Evolutionary conservation across 2,329 filamentous ascomycete genomes (phyloP), one percentile per base, ranked within the genome.

Genomic region (Penicillium brasilianum): DNA sequence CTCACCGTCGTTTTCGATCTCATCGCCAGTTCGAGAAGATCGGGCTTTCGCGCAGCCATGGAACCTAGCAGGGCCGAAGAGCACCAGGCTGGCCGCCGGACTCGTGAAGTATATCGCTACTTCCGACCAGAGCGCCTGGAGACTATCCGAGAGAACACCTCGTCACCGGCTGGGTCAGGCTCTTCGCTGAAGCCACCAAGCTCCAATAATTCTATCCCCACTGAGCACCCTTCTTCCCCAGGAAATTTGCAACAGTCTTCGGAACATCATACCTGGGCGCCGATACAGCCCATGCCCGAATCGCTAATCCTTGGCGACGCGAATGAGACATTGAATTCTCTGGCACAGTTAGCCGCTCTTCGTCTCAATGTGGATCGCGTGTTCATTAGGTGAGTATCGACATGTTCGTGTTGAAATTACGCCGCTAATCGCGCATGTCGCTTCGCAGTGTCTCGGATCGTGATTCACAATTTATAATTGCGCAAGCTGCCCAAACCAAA

Each of bases 21-120:
- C 22, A 44, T 14, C n/a, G 6, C 16, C 25, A 14, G 20, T 20
- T n/a, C 3, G n/a, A 8, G 1, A 9, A 39, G n/a, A 39, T 18
- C 16, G 16, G 37, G n/a, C 6, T 2, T 10, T 25, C 10, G 16
- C 18, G 48, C 48, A 11, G 18, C 32, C 49, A 52, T 52, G n/a
- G 30, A 44, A 16, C n/a, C 55, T 10, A 22, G 20, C n/a, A 32
- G 18, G 37, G 20, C 18, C 5, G 43, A 46, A 13, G 43, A 34
- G 10, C 50, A 52, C 16, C 30, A 54, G 20, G 61, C 51, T 41
- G 65, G 64, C 30, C 58, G 63, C 48, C 64, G 58, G 53, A 41
- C 59, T 30, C 64, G 64, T 30, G 64, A 66, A 36, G 58, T 63
- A 22, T 66, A 65, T 43, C 64, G 63, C 11, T 65, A 66, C 14